phyloP scores from a whole-genome alignment of 768 basidiomycete species.

The Hericium alpestre region DNA sequence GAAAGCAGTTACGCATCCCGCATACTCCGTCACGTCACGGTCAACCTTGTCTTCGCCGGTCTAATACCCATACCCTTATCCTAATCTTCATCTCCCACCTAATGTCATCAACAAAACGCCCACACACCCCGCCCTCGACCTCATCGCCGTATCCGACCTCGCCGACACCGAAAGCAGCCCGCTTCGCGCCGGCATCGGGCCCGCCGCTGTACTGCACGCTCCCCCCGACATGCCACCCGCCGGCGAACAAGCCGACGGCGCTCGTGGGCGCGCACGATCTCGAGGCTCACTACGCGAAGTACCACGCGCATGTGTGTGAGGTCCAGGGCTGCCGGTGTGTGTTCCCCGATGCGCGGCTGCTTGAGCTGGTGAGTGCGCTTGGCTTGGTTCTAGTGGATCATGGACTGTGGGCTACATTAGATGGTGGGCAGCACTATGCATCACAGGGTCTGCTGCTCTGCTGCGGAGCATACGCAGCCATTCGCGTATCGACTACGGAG shows the following conservation, averaged over 20 bases:
- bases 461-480: too few species aligned
- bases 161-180: constrained; percentile 9
- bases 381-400: not conserved
- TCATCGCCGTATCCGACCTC: constrained; percentile 2
- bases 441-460: too few species aligned
- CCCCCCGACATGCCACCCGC: constrained; percentile 71
- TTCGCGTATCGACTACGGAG: too few species aligned
- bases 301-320: constrained; percentile 78
- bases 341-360: constrained; percentile 71
- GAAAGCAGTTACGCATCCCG: constrained; percentile 5
- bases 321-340: constrained; percentile 60
- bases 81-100: too few species aligned
- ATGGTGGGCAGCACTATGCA: not conserved
- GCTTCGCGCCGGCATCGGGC: not conserved
- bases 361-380: constrained; percentile 59
- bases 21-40: not conserved
- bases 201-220: constrained; percentile 50
- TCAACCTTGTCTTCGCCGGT: not conserved
- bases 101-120: constrained; percentile 8
- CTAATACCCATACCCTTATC: too few species aligned
- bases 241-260: constrained; percentile 44
- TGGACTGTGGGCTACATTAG: constrained; percentile 1
- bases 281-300: constrained; percentile 74
- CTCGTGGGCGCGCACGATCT: constrained; percentile 59
- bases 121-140: constrained; percentile 5